Percentiles rank a stretch among this genome's conserved stretches.
Evolutionary conservation across 2,329 filamentous ascomycete species (phyloP).

Genomic region (Canariomyces notabilis): DNA sequence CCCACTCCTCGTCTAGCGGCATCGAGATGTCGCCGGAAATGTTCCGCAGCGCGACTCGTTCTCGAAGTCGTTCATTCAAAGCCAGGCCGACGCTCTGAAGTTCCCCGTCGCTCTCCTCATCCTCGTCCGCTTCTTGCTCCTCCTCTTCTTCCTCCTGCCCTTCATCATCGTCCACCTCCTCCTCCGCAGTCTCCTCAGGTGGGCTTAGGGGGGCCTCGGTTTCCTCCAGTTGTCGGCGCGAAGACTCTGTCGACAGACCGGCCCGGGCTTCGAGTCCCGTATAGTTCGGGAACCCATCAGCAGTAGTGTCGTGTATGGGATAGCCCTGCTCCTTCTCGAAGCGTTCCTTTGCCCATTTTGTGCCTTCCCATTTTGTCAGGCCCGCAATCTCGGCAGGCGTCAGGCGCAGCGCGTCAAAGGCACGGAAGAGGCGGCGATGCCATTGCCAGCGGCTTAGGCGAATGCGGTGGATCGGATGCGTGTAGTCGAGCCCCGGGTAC

Average conservation of each 20-base stretch:
- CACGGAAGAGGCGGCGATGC: slow-evolving; percentile 70
- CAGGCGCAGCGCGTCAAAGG: slow-evolving; percentile 65
- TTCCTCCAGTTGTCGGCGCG: slow-evolving; percentile 6
- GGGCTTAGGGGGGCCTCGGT: not conserved
- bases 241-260: slow-evolving; percentile 22
- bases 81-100: slow-evolving; percentile 56
- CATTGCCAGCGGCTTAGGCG: slow-evolving; percentile 73
- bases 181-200: slow-evolving; percentile 2
- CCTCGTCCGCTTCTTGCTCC: slow-evolving; percentile 35
- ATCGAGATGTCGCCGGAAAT: slow-evolving; percentile 51
- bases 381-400: slow-evolving; percentile 65
- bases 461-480: slow-evolving; percentile 65
- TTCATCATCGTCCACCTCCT: slow-evolving; percentile 1
- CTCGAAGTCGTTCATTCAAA: slow-evolving; percentile 60
- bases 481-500: slow-evolving; percentile 78
- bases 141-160: slow-evolving; percentile 20
- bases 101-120: slow-evolving; percentile 50
- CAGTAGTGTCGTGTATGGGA: slow-evolving; percentile 65
- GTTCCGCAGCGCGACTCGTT: slow-evolving; percentile 58
- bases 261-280: slow-evolving; percentile 43
- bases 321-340: slow-evolving; percentile 72
- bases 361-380: slow-evolving; percentile 78
- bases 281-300: slow-evolving; percentile 62
- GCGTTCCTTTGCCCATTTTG: slow-evolving; percentile 74
- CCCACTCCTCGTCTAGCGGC: slow-evolving; percentile 66